These are phyloP conservation scores for Zygoascus sp. DNA, from an alignment of 1,139 yeast species.

Conservation along the genomic window DNA sequence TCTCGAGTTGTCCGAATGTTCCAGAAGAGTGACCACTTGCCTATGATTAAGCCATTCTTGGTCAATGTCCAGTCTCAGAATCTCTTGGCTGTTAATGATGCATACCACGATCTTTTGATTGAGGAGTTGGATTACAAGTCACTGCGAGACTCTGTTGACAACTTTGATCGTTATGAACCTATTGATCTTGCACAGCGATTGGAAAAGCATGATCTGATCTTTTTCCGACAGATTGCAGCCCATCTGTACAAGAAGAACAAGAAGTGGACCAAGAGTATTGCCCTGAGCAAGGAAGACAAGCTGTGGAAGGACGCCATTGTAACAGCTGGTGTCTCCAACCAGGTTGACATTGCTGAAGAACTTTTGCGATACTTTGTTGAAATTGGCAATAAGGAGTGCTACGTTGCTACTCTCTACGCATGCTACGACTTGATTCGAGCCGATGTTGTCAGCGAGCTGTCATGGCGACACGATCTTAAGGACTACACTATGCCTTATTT, in stretches of 20 bases:
- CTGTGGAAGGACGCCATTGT: conserved; percentile 92
- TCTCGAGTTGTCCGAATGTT: conserved; percentile 94
- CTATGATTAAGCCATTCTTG: conserved; percentile 91
- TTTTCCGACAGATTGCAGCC: conserved; percentile 95
- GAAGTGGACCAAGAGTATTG: conserved; percentile 86
- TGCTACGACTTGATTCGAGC: conserved; percentile 76
- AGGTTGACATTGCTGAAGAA: conserved; percentile 81
- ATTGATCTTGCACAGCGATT: conserved; percentile 88
- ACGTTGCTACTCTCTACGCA: conserved; percentile 82
- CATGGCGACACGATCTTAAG: conserved; percentile 85
- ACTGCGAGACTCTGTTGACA: conserved; percentile 78
- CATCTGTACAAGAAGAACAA: conserved; percentile 88
- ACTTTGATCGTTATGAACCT: conserved; percentile 87
- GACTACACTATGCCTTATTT: conserved; percentile 86
- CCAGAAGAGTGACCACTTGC: conserved; percentile 91
- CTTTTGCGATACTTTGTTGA: conserved; percentile 88
- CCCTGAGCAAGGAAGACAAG: conserved; percentile 85
- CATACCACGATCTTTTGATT: conserved; percentile 89
- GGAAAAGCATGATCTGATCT: conserved; percentile 84
- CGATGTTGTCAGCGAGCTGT: conserved; percentile 81
- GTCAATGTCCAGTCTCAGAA: conserved; percentile 88
- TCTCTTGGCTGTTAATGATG: conserved; percentile 85
- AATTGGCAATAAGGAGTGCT: conserved; percentile 94
- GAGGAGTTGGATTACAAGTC: conserved; percentile 97
- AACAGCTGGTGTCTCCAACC: conserved; percentile 82